Base-by-base conservation (phyloP, 179 eudicot species). In the Heliamphora ciliata region DNA sequence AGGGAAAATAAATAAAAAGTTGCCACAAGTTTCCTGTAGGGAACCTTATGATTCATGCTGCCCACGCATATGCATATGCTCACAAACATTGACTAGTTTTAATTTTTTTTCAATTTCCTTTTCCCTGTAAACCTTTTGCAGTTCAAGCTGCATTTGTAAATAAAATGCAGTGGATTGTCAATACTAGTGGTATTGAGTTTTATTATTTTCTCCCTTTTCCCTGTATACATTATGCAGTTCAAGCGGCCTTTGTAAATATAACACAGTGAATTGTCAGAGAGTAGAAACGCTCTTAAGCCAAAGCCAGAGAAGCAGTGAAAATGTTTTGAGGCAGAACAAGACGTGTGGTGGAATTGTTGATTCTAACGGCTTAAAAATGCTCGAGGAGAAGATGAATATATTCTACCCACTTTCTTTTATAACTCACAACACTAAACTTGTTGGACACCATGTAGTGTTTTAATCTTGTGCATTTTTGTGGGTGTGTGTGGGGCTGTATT, bases 351-450 rank as follows among this genome's bases (percentile, higher is more conserved):
- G 85, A 24, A 87, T 91, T 88, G 73, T 97, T 69, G 97, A 94
- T 85, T 80, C 82, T 78, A 87, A 86, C 87, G 90, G 88, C 87
- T 79, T 97, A 83, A 87, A 82, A 78, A 85, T 80, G 85, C 87
- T 97, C 1, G 86, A 91, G 85, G 98, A 97, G 88, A 89, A 86
- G 85, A 89, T 93, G 89, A 93, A 91, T 74, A 48, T 94, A 68
- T 86, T 88, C 77, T 97, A 91, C 80, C 92, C 91, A 14, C 85
- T 96, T 82, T 94, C 98, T 80, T 92, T 93, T 80, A 87, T 94
- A 81, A 90, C 92, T 82, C 95, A 93, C 79, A 97, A 97, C 86
- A 93, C 97, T 59, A 97, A 91, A 81, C 99, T 98, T 79, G 98
- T 97, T 78, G 99, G 99, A 47, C 98, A 94, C 87, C 99, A 94